Evolutionary conservation across 371 early-diverging fungal species (phyloP), one percentile per base, ranked within the genome.

Genomic region (Mucor lusitanicus): DNA sequence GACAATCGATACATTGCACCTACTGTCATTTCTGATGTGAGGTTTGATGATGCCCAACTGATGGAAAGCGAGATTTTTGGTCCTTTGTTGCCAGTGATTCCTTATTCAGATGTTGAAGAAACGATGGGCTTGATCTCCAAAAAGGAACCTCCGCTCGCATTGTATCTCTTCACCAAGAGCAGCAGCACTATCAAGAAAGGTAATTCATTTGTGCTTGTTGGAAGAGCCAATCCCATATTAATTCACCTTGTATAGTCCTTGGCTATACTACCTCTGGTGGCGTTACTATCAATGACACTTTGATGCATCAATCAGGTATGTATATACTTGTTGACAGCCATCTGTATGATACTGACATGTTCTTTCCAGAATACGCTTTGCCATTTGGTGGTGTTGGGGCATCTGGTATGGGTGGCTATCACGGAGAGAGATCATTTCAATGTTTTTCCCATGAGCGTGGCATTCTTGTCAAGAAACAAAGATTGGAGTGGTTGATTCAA

Each of bases 371-470:
- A 62, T 72, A 80, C 46, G 66, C 70, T 37, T 61, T 93, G 25
- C 97, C 97, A 39, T 96, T 96, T 73, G 97, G 96, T 64, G 98
- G 97, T 17, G 85, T 90, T 6, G 97, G 97, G 0, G 69, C 78
- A 6, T 93, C 94, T 6, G 98, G 98, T 25, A 86, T 91, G 74
- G 98, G 98, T 42, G 68, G 73, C 8, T 97, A 96, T 78, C 93
- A 92, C 63, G 97, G 96, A 46, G 83, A 85, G 63, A 72, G 77
- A 63, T 91, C 94, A 9, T 92, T 95, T 63, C 80, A 91, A n/a
- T 72, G 83, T 1, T 94, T 96, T 72, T 85, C 91, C 8, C 93
- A 94, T 59, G 83, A 85, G 48, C 81, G 91, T 7, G 69, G 82
- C 3, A 75, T 83, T 9, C 70, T 89, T 77, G 69, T 75, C 65